Conservation (phyloP, 2,329 filamentous ascomycete genomes). For the Tolypocladium capitatum region DNA sequence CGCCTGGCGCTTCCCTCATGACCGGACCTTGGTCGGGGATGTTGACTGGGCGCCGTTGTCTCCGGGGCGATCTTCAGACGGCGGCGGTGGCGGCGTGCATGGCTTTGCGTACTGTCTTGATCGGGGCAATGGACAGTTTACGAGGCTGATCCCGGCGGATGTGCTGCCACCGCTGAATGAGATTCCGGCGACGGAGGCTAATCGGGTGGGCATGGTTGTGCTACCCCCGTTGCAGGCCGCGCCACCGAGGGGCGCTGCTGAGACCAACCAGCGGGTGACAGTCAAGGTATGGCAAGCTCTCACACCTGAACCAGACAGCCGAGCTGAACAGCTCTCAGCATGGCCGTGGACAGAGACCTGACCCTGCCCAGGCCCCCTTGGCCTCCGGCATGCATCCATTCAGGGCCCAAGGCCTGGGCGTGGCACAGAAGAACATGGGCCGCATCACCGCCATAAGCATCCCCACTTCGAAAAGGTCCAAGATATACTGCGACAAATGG, state of each 20-base stretch:
- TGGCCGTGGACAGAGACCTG: background rate
- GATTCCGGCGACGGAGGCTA: constrained; percentile 27
- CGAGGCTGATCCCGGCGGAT: constrained; percentile 42
- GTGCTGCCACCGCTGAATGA: constrained; percentile 30
- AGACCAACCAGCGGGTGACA: constrained; percentile 22
- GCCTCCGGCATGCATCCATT: background rate
- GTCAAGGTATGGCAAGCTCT: constrained; percentile 15
- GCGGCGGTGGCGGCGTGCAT: background rate
- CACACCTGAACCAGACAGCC: background rate
- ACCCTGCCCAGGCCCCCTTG: background rate
- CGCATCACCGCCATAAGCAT: background rate
- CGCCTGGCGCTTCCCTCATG: background rate
- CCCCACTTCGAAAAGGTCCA: background rate
- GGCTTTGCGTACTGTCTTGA: constrained; percentile 35
- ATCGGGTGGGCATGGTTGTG: constrained; percentile 30
- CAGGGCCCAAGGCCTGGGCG: background rate
- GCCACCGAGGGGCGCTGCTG: constrained; percentile 23
- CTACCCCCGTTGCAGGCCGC: constrained; percentile 27
- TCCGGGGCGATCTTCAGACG: background rate
- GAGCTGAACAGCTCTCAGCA: background rate
- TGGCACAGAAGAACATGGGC: background rate
- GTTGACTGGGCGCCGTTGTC: background rate
- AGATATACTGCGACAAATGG: constrained; percentile 62
- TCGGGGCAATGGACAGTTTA: constrained; percentile 38
- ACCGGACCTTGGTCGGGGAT: background rate